phyloP scores from a whole-genome alignment of 2,329 filamentous ascomycete genomes.

The Uncinocarpus reesii region DNA sequence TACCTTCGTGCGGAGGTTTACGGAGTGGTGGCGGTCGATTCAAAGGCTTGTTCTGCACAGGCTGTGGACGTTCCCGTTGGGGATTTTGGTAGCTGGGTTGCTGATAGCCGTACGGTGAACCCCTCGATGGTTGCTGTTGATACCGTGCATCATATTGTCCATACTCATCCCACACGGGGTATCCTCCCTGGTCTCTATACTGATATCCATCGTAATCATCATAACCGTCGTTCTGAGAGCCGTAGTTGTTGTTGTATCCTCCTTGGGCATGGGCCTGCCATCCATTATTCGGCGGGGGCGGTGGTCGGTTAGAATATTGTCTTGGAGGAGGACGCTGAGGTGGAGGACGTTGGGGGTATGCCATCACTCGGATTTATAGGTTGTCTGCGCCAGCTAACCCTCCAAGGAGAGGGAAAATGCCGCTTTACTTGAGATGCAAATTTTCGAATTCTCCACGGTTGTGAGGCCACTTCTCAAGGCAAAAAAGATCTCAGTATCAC shows the following conservation, averaged over 20 bases:
- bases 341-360: slow-evolving; percentile 30
- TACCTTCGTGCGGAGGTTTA: slow-evolving; percentile 27
- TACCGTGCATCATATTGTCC: slow-evolving; percentile 8
- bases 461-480: no score
- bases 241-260: slow-evolving; percentile 21
- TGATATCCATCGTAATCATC: slow-evolving; percentile 22
- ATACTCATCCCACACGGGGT: slow-evolving; percentile 20
- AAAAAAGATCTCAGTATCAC: no score
- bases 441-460: no score
- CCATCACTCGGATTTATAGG: no score
- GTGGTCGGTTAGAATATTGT: slow-evolving; percentile 1
- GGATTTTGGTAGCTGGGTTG: slow-evolving; percentile 11
- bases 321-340: slow-evolving; percentile 25
- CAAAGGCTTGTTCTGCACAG: slow-evolving; percentile 12
- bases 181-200: slow-evolving; percentile 23
- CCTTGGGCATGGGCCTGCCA: slow-evolving; percentile 21
- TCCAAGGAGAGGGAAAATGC: no score
- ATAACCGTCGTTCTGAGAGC: slow-evolving; percentile 23
- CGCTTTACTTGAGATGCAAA: no score
- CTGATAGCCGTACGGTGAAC: slow-evolving; percentile 20
- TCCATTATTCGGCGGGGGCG: slow-evolving; percentile 17
- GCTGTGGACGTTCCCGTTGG: slow-evolving; percentile 6
- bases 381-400: no score
- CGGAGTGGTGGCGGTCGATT: slow-evolving; percentile 24
- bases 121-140: slow-evolving; percentile 7